Conservation (phyloP, 1,139 yeast species). For the Ogataea hybrid region DNA sequence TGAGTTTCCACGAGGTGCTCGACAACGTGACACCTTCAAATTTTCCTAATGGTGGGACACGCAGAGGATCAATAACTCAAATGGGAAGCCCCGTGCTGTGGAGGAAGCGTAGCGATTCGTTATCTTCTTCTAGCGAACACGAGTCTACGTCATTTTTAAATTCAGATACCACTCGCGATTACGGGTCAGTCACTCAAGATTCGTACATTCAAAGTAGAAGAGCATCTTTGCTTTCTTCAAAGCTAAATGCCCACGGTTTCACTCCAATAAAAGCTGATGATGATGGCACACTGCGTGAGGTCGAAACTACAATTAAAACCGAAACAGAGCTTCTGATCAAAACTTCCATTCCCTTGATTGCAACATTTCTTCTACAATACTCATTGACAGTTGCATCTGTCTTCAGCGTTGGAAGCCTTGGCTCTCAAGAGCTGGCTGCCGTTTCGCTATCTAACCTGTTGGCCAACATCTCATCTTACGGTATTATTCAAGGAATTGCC, state of each 20-base stretch:
- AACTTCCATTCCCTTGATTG: slow-evolving; percentile 59
- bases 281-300: slow-evolving; percentile 37
- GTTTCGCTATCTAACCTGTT: slow-evolving; percentile 73
- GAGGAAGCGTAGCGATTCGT: slow-evolving; percentile 10
- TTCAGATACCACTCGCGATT: slow-evolving; percentile 14
- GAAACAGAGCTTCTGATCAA: slow-evolving; percentile 45
- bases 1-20: slow-evolving; percentile 7
- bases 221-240: slow-evolving; percentile 26
- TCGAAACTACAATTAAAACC: slow-evolving; percentile 41
- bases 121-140: slow-evolving; percentile 8
- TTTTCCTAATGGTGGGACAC: slow-evolving; percentile 12
- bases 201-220: slow-evolving; percentile 25
- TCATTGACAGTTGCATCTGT: slow-evolving; percentile 83
- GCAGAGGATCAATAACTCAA: slow-evolving; percentile 19
- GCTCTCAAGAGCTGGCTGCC: slow-evolving; percentile 70
- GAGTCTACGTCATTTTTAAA: slow-evolving; percentile 11
- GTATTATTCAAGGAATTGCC: slow-evolving; percentile 69
- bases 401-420: slow-evolving; percentile 79
- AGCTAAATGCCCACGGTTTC: slow-evolving; percentile 13
- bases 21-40: slow-evolving; percentile 14
- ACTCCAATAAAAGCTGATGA: slow-evolving; percentile 22
- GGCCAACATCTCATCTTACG: slow-evolving; percentile 71
- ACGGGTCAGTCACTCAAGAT: slow-evolving; percentile 26
- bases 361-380: slow-evolving; percentile 77
- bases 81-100: slow-evolving; percentile 10